Base-by-base conservation (phyloP, 2,329 filamentous ascomycete genomes). In the Fusarium robinianum region DNA sequence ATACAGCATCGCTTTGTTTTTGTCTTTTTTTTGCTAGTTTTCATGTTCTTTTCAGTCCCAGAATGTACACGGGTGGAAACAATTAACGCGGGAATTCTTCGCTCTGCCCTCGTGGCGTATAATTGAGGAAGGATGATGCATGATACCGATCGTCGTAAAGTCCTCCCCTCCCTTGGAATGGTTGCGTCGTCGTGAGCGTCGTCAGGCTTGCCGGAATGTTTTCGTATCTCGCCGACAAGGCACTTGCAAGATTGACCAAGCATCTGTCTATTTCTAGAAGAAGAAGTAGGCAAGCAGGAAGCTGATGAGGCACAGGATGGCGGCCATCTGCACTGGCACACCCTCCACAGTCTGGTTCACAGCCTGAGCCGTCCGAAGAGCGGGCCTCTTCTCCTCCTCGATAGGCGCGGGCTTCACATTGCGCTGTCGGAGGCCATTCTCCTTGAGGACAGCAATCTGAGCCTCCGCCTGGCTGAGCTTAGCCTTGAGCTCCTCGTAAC, bases 271-370 rank as follows among this genome's bases (percentile, higher is more conserved):
- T 45, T 16, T 41, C 77, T 84, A 99, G 72, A 99, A 99, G 76
- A 99, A 90, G 70, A 97, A 82, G 72, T 96, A 99, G 41, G 90
- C 94, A 60, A 97, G 80, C 64, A 99, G 72, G 74, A 99, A 99
- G 75, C 89, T 91, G 53, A 95, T 62, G 61, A 99, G 75, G 67
- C 91, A 96, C 29, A 99, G 74, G 15, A 83, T 75, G 15, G 94
- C 92, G 30, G 88, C 88, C 51, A 92, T 81, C 67, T 92, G 86
- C 35, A 99, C 82, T 1, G 94, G 85, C 4, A 99, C 92, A 15
- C 94, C 92, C 59, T 90, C 83, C 56, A 66, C 63, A 6, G 71
- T 84, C 67, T 72, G 77, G 64, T 73, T 76, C 50, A 73, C 74
- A 59, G 76, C 76, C 62, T 80, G 81, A 54, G 76, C 76, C 50